Conservation (phyloP, 2,329 filamentous ascomycete genomes). For the Fusarium anguioides region DNA sequence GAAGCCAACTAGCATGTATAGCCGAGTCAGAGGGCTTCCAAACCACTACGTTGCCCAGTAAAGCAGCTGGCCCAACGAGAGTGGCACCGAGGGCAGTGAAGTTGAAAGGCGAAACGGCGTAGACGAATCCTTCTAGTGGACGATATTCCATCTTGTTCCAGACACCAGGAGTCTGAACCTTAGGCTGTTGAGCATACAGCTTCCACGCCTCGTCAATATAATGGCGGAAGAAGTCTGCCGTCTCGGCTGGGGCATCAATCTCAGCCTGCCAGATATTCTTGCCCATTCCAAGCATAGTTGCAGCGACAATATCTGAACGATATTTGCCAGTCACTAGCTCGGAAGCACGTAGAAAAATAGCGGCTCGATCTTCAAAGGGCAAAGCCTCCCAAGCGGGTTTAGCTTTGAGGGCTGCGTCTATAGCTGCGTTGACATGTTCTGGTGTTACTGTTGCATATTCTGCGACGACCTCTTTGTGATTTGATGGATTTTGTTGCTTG, state of each 20-base stretch:
- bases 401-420: slow-evolving; percentile 30
- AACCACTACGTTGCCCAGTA: slow-evolving; percentile 56
- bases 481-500: slow-evolving; percentile 34
- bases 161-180: slow-evolving; percentile 7
- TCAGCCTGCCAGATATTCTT: slow-evolving; percentile 40
- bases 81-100: slow-evolving; percentile 55
- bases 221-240: slow-evolving; percentile 51
- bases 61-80: slow-evolving; percentile 49
- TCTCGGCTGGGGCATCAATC: slow-evolving; percentile 33
- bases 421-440: slow-evolving; percentile 34
- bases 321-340: slow-evolving; percentile 37
- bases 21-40: slow-evolving; percentile 54
- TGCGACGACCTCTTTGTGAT: slow-evolving; percentile 27
- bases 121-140: slow-evolving; percentile 56
- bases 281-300: slow-evolving; percentile 38
- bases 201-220: slow-evolving; percentile 37
- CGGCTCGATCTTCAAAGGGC: slow-evolving; percentile 29
- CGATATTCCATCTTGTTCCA: slow-evolving; percentile 49
- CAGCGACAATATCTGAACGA: slow-evolving; percentile 32
- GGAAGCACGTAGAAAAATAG: slow-evolving; percentile 32
- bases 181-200: slow-evolving; percentile 25
- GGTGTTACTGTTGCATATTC: slow-evolving; percentile 32
- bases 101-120: slow-evolving; percentile 56
- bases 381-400: slow-evolving; percentile 35
- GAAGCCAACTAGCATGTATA: slow-evolving; percentile 50